Evolutionary conservation across 2,329 filamentous ascomycete genomes (phyloP).

Genomic region (Emergomyces pasteurianus): DNA sequence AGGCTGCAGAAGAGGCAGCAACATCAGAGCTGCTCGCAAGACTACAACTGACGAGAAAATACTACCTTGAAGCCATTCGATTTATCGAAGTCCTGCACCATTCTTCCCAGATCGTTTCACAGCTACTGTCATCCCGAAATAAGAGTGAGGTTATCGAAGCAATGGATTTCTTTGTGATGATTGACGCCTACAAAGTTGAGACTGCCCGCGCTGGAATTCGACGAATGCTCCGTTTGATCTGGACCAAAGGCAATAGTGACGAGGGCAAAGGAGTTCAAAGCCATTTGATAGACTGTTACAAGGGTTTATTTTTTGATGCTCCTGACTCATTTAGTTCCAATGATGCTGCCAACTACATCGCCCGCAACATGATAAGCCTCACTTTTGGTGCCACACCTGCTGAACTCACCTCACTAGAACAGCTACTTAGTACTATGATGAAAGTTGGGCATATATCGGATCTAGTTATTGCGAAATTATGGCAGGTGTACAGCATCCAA

Average conservation of each 20-base stretch:
- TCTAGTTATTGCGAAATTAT: slow-evolving; percentile 77
- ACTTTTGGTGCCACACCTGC: slow-evolving; percentile 93
- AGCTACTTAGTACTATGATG: slow-evolving; percentile 95
- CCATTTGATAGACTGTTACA: slow-evolving; percentile 95
- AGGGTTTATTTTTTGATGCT: slow-evolving; percentile 87
- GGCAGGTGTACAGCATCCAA: slow-evolving; percentile 94
- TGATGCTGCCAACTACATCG: slow-evolving; percentile 88
- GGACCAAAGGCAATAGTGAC: slow-evolving; percentile 98
- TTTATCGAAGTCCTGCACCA: slow-evolving; percentile 88
- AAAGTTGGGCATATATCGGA: slow-evolving; percentile 78
- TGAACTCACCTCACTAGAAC: slow-evolving; percentile 88
- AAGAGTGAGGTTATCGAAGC: slow-evolving; percentile 98
- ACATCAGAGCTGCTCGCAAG: slow-evolving; percentile 81
- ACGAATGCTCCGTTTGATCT: slow-evolving; percentile 91
- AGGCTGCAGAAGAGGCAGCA: slow-evolving; percentile 74
- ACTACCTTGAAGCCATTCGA: slow-evolving; percentile 83
- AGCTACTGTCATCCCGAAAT: slow-evolving; percentile 85
- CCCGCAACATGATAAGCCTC: slow-evolving; percentile 96
- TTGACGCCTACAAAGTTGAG: slow-evolving; percentile 92
- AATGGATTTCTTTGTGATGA: slow-evolving; percentile 94
- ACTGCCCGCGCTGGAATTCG: slow-evolving; percentile 86
- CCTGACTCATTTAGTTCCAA: slow-evolving; percentile 79
- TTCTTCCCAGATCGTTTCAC: slow-evolving; percentile 67
- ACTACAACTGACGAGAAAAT: slow-evolving; percentile 74
- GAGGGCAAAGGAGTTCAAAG: slow-evolving; percentile 97